A percentile compares a stretch with the other conserved stretches of the same genome.
Evolutionary conservation across 306 rosid genomes (phyloP).

Genomic region (Pachyrhizus erosus): DNA sequence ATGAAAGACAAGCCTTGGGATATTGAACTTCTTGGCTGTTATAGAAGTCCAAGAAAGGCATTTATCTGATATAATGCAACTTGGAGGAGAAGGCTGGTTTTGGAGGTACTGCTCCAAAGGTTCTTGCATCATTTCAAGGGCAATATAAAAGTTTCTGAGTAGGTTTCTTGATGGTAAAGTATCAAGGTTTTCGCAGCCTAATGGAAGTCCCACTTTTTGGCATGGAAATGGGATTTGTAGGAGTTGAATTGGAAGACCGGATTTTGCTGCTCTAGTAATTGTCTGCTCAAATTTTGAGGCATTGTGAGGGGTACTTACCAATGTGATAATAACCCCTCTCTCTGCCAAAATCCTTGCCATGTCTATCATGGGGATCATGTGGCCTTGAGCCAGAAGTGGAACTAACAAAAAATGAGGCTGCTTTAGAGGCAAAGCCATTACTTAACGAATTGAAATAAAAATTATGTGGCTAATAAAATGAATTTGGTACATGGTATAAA

Average conservation of each 20-base stretch:
- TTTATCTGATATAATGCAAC: constrained; percentile 25
- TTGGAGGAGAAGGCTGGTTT: neutral
- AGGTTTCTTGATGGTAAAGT: constrained; percentile 28
- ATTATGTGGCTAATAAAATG: neutral
- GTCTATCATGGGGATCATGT: constrained; percentile 5
- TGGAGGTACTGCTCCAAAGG: constrained; percentile 10
- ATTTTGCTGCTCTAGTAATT: neutral
- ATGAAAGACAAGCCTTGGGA: constrained; percentile 43
- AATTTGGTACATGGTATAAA: neutral
- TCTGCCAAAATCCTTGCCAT: constrained; percentile 25
- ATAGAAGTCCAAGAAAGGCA: constrained; percentile 36
- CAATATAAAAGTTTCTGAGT: constrained; percentile 17
- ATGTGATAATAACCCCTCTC: constrained; percentile 14
- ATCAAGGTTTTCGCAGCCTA: constrained; percentile 3
- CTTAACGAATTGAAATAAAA: neutral
- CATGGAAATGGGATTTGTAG: constrained; percentile 58
- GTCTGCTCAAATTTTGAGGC: neutral
- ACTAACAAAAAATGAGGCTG: constrained; percentile 10
- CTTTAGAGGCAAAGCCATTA: neutral
- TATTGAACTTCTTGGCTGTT: constrained; percentile 22
- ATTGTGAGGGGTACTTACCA: constrained; percentile 11
- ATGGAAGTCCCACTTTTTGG: constrained; percentile 49
- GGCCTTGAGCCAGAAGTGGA: constrained; percentile 19
- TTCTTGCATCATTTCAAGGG: constrained; percentile 8
- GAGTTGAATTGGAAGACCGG: constrained; percentile 43